Evolutionary conservation across 2,329 filamentous ascomycete genomes (phyloP).

Genomic region (Aspergillus ruber): DNA sequence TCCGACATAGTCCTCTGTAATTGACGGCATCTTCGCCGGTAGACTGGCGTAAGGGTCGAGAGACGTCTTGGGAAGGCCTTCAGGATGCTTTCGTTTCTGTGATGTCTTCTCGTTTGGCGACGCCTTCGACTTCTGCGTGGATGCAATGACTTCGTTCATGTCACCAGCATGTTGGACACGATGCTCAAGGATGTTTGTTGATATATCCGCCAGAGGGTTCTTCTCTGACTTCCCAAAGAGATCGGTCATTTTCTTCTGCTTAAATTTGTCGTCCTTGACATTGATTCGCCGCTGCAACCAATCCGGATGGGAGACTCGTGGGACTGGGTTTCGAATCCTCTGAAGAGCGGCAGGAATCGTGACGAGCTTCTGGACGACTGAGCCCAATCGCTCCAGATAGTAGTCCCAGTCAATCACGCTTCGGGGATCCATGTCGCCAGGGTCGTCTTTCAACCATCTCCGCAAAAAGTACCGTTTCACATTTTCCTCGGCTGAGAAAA

Average conservation of each 20-base stretch:
- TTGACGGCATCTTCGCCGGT: conserved; percentile 75
- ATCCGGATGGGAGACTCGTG: conserved; percentile 86
- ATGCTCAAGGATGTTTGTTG: conserved; percentile 56
- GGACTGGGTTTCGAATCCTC: conserved; percentile 90
- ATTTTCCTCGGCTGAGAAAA: conserved; percentile 86
- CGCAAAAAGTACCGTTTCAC: conserved; percentile 84
- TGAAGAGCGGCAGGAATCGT: conserved; percentile 96
- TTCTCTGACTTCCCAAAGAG: conserved; percentile 59
- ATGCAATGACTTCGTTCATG: conserved; percentile 66
- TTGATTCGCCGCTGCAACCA: conserved; percentile 94
- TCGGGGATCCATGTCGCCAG: conserved; percentile 81
- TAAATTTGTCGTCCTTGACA: conserved; percentile 92
- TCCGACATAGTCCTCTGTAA: conserved; percentile 76
- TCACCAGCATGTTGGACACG: conserved; percentile 54
- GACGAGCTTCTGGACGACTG: conserved; percentile 97
- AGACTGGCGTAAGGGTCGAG: conserved; percentile 75
- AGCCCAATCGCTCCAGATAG: conserved; percentile 90
- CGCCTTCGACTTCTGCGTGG: conserved; percentile 60
- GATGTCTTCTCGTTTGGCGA: conserved; percentile 49
- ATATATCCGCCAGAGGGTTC: conserved; percentile 68
- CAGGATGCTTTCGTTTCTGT: conserved; percentile 69
- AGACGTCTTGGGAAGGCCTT: conserved; percentile 54
- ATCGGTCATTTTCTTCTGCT: conserved; percentile 98
- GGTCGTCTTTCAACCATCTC: conserved; percentile 94
- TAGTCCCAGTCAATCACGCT: conserved; percentile 94